These are phyloP conservation scores for Aspergillus nomiae DNA, from an alignment of 2,329 filamentous ascomycete species.

Conservation along the genomic window DNA sequence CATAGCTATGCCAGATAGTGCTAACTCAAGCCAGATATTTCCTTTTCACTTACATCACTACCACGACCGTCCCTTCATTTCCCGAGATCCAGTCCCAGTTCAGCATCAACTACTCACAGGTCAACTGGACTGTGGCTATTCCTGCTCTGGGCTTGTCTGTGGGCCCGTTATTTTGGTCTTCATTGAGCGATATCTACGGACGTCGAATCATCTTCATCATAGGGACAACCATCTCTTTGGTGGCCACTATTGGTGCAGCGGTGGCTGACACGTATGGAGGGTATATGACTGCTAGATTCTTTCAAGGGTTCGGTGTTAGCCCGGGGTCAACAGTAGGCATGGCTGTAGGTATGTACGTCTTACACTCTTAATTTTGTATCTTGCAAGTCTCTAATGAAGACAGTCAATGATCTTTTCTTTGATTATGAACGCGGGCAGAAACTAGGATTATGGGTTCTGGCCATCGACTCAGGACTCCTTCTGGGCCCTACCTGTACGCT, in stretches of 20 bases:
- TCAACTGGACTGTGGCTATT: conserved; percentile 60
- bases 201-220: conserved; percentile 54
- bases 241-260: conserved; percentile 46
- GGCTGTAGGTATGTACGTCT: conserved; percentile 42
- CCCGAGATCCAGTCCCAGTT: conserved; percentile 52
- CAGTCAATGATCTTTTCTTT: conserved; percentile 59
- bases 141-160: conserved; percentile 54
- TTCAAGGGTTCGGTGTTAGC: conserved; percentile 59
- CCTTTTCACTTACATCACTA: conserved; percentile 61
- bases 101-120: conserved; percentile 47
- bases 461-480: conserved; percentile 56
- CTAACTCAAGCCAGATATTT: conserved; percentile 48
- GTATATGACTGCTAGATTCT: conserved; percentile 62
- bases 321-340: conserved; percentile 59
- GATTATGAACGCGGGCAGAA: conserved; percentile 59
- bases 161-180: conserved; percentile 55
- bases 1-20: background rate
- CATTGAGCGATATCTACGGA: conserved; percentile 55
- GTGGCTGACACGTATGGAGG: conserved; percentile 45
- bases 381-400: background rate
- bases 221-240: conserved; percentile 45
- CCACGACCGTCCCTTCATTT: conserved; percentile 59
- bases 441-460: conserved; percentile 59
- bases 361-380: no score
- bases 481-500: conserved; percentile 50